Percentiles rank a stretch among this genome's conserved stretches.
phyloP scores from a whole-genome alignment of 73 alveolate genomes.

The Urostyla sp. region DNA sequence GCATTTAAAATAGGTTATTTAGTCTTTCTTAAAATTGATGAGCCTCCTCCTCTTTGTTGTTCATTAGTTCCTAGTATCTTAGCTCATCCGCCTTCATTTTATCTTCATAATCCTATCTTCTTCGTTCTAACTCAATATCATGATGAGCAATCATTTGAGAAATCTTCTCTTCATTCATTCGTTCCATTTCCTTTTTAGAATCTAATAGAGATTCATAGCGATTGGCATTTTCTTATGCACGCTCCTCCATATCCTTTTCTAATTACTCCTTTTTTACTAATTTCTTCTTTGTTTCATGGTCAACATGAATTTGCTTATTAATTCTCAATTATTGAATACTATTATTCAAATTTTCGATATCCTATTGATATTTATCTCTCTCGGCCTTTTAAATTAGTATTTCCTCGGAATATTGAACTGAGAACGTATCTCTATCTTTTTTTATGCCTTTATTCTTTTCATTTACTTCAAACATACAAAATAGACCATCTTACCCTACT shows the following conservation, averaged over 20 bases:
- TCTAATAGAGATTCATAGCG: conserved; percentile 71
- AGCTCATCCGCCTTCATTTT: conserved; percentile 68
- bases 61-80: conserved; percentile 57
- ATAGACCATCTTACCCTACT: conserved; percentile 87
- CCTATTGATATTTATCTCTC: conserved; percentile 76
- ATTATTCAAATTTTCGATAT: conserved; percentile 72
- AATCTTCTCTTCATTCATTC: conserved; percentile 66
- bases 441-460: conserved; percentile 83
- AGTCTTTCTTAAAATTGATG: conserved; percentile 68
- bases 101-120: conserved; percentile 73
- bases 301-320: conserved; percentile 74
- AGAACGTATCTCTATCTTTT: conserved; percentile 84
- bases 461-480: conserved; percentile 83
- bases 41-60: conserved; percentile 69
- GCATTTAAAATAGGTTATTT: conserved; percentile 68
- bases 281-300: conserved; percentile 57
- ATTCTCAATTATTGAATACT: conserved; percentile 70
- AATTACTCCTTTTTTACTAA: conserved; percentile 73
- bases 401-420: conserved; percentile 80
- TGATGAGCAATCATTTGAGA: conserved; percentile 60
- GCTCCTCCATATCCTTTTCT: conserved; percentile 72
- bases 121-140: conserved; percentile 67
- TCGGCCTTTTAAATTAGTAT: conserved; percentile 84
- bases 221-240: conserved; percentile 49
- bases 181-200: conserved; percentile 72